Conservation (phyloP, 2,329 filamentous ascomycete genomes). For the Blastomyces gilchristii region DNA sequence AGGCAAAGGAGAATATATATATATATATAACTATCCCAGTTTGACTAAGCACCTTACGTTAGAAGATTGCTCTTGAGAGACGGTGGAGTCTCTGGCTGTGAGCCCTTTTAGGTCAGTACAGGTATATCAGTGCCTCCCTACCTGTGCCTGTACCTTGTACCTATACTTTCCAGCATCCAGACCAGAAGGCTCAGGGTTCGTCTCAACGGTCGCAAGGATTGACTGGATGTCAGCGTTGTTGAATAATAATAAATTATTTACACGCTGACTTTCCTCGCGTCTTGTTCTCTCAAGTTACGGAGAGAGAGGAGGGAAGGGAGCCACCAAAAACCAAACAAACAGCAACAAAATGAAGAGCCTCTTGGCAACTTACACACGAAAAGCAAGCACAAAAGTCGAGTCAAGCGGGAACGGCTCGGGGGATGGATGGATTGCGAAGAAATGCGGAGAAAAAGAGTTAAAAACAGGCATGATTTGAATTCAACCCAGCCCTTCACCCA, state of each 20-base stretch:
- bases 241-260: background rate
- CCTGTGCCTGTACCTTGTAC: background rate
- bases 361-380: background rate
- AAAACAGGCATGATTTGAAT: background rate
- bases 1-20: no score
- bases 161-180: background rate
- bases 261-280: background rate
- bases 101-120: no score
- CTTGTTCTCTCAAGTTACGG: no score
- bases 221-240: background rate
- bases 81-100: background rate
- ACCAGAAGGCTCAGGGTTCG: background rate
- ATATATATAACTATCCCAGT: no score
- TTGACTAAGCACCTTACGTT: no score
- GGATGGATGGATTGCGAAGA: background rate
- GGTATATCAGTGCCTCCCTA: background rate
- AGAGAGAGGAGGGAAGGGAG: no score
- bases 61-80: background rate
- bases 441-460: background rate
- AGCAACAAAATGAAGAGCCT: no score
- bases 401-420: slow-evolving; percentile 12
- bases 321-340: no score
- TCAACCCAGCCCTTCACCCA: background rate
- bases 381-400: slow-evolving; percentile 11
- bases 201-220: background rate